Base-by-base conservation (phyloP, 75 land plant genomes). In the Larix kaempferi region DNA sequence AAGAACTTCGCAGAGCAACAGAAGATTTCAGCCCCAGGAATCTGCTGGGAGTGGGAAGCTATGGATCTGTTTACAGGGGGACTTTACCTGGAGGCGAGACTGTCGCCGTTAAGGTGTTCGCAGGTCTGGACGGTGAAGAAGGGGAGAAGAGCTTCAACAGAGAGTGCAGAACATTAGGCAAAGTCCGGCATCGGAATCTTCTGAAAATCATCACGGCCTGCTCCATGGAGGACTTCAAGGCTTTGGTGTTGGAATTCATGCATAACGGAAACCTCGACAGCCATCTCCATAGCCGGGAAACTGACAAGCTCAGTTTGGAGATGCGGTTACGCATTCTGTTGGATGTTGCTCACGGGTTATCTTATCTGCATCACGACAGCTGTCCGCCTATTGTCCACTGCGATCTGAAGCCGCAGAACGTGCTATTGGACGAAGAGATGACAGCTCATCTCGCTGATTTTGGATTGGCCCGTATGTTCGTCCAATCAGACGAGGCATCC, bases 41-140 rank as follows among this genome's bases (percentile, higher is more conserved):
- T 67, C 27, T 89, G 57, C 74, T 89, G 21, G 91, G 91, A 6
- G 77, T 56, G 1, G 91, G 89, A 1, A 83, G 85, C n/a, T 84
- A 56, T 33, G 86, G 91, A 6, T 73, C 86, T 1, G 89, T 87
- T 33, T 89, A 85, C 75, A 75, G 60, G 29, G 82, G 78, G 22
- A 52, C 74, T 14, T 73, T 80, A 3, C 23, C 54, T 4, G 80
- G 82, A 59, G 80, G 80, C 14, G 64, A 61, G 26, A 66, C 57
- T 19, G 82, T 87, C 1, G 89, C 89, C 41, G 71, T 88, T 19
- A 88, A 88, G 74, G 67, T 89, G 7, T 75, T 89, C 16, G 54
- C 73, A 2, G 37, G 29, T 17, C 21, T 25, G 6, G 13, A 23
- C 16, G 73, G 39, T 3, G 25, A 35, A 27, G 1, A 21, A 0